Conservation (phyloP, 805 yeast genomes). For the Alloascoidea africana region DNA sequence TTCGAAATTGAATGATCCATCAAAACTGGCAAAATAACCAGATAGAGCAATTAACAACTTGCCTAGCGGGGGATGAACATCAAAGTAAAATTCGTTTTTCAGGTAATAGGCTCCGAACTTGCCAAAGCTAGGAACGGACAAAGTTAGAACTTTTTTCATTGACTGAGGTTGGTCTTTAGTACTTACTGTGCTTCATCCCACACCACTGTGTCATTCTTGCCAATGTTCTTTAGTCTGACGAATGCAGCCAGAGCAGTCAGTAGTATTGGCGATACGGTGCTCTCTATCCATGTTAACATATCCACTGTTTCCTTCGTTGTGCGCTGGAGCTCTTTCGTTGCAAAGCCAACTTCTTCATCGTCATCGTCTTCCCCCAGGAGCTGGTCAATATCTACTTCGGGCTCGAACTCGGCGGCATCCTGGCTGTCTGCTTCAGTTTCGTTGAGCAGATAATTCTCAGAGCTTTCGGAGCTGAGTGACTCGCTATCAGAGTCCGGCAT, state of each 20-base stretch:
- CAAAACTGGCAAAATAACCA: slow-evolving; percentile 75
- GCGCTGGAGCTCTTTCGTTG: neutral
- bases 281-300: slow-evolving; percentile 15
- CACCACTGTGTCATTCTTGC: slow-evolving; percentile 53
- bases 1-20: slow-evolving; percentile 82
- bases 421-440: slow-evolving; percentile 2
- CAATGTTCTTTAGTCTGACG: slow-evolving; percentile 44
- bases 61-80: slow-evolving; percentile 95
- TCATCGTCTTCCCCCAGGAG: slow-evolving; percentile 2
- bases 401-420: slow-evolving; percentile 2
- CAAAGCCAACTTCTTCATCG: slow-evolving; percentile 1
- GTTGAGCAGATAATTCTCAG: slow-evolving; percentile 2
- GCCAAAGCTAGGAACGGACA: slow-evolving; percentile 44
- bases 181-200: slow-evolving; percentile 86
- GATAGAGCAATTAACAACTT: slow-evolving; percentile 83
- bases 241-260: slow-evolving; percentile 52
- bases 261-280: slow-evolving; percentile 35
- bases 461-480: no score
- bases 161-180: neutral
- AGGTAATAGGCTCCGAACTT: slow-evolving; percentile 89
- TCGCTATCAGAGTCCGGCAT: no score
- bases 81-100: slow-evolving; percentile 82
- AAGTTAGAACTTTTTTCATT: neutral
- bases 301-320: neutral
- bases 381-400: slow-evolving; percentile 1